Evolutionary conservation across 2,329 filamentous ascomycete species (phyloP).

Genomic region (Neurospora crassa): DNA sequence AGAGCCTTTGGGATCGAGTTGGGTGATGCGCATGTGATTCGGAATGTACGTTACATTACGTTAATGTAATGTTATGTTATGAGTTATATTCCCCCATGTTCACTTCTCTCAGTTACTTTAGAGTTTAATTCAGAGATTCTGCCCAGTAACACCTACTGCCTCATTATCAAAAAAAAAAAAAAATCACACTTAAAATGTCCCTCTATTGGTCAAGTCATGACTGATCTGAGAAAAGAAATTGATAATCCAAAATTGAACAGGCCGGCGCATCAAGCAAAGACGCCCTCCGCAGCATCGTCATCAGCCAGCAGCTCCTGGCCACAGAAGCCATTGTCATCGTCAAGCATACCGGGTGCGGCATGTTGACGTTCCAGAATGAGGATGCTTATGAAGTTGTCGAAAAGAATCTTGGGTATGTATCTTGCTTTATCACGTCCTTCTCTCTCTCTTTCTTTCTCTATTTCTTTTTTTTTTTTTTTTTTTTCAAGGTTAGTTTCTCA

Average conservation of each 20-base stretch:
- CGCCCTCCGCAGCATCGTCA: constrained; percentile 63
- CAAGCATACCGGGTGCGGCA: constrained; percentile 69
- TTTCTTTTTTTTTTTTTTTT: too few relatives aligned
- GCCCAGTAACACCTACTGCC: too few relatives aligned
- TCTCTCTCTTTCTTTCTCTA: neutral
- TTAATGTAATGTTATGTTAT: too few relatives aligned
- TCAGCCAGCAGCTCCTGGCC: constrained; percentile 70
- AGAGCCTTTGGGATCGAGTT: constrained; percentile 60
- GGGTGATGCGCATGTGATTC: constrained; percentile 70
- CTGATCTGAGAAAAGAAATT: too few relatives aligned
- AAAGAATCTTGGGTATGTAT: constrained; percentile 41
- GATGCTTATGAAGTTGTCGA: constrained; percentile 46
- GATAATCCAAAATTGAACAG: constrained; percentile 12
- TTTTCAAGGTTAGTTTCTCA: too few relatives aligned
- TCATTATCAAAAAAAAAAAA: too few relatives aligned
- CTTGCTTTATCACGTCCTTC: neutral
- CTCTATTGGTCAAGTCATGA: too few relatives aligned
- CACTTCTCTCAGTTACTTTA: too few relatives aligned
- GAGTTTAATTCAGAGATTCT: too few relatives aligned
- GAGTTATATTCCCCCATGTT: too few relatives aligned
- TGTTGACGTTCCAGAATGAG: constrained; percentile 58
- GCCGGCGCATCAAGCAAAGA: constrained; percentile 59
- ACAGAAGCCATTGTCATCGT: constrained; percentile 66
- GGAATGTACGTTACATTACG: constrained; percentile 39
- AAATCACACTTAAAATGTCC: too few relatives aligned